Percentiles rank a stretch among this genome's conserved stretches.
Conservation (phyloP, 2,329 filamentous ascomycete genomes). For the Talaromyces sp. region DNA sequence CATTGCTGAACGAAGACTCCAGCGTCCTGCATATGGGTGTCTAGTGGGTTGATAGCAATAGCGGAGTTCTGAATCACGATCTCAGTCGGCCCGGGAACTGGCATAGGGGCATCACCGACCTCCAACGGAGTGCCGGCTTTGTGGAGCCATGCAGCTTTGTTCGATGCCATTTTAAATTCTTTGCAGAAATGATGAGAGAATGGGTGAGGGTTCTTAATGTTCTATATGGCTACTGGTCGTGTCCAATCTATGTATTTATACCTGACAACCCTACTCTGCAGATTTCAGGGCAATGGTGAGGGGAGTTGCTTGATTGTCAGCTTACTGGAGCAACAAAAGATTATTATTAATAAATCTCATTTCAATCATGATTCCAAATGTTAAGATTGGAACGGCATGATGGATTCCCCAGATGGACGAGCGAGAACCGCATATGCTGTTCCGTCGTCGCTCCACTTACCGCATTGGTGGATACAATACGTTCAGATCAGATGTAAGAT, state of each 20-base stretch:
- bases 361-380: background rate
- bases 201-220: background rate
- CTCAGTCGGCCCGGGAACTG: slow-evolving; percentile 15
- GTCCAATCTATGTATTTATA: background rate
- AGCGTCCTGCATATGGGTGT: slow-evolving; percentile 18
- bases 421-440: slow-evolving; percentile 13
- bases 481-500: background rate
- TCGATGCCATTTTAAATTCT: slow-evolving; percentile 4
- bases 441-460: background rate
- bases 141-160: slow-evolving; percentile 21
- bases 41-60: slow-evolving; percentile 20
- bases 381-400: background rate
- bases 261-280: background rate
- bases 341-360: background rate
- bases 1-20: slow-evolving; percentile 16
- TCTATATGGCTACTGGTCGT: background rate
- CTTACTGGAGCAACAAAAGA: background rate
- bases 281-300: background rate
- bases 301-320: background rate
- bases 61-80: slow-evolving; percentile 18
- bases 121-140: slow-evolving; percentile 13
- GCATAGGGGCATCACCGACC: slow-evolving; percentile 14
- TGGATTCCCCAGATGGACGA: background rate
- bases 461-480: background rate
- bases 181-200: background rate